These are phyloP conservation scores for Pythium oligandrum DNA, from an alignment of 352 stramenopile genomes.

Conservation along the genomic window DNA sequence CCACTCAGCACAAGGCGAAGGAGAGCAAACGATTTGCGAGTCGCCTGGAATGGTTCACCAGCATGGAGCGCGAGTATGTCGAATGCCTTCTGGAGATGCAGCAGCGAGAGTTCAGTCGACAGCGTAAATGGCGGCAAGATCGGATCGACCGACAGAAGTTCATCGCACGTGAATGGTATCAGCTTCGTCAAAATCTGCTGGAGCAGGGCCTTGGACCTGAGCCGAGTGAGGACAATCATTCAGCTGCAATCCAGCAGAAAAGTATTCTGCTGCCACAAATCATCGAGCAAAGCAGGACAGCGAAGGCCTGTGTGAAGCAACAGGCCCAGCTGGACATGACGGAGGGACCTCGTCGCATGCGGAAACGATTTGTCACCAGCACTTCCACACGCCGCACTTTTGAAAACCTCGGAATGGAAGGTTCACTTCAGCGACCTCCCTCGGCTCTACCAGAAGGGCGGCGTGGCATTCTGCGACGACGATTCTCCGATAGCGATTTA, in stretches of 20 bases:
- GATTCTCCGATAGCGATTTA: too few relatives aligned
- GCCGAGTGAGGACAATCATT: constrained; percentile 1
- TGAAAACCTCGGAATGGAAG: too few relatives aligned
- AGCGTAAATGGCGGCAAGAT: constrained; percentile 68
- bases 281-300: not conserved
- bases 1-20: constrained; percentile 26
- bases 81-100: constrained; percentile 37
- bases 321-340: constrained; percentile 44
- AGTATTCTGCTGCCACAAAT: too few relatives aligned
- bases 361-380: constrained; percentile 37
- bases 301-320: constrained; percentile 12
- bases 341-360: constrained; percentile 62
- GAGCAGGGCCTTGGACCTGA: constrained; percentile 17
- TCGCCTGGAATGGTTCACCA: constrained; percentile 38
- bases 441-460: too few relatives aligned
- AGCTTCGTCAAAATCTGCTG: constrained; percentile 25
- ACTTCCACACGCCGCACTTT: too few relatives aligned
- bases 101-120: constrained; percentile 44
- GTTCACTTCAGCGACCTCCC: too few relatives aligned
- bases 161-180: constrained; percentile 45
- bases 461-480: too few relatives aligned
- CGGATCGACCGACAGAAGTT: constrained; percentile 63
- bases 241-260: too few relatives aligned
- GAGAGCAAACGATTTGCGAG: constrained; percentile 34
- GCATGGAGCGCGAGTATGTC: constrained; percentile 27